Evolutionary conservation across 768 basidiomycete species (phyloP), one percentile per base, ranked within the genome.

Genomic region (Hirschioporus abietinus): DNA sequence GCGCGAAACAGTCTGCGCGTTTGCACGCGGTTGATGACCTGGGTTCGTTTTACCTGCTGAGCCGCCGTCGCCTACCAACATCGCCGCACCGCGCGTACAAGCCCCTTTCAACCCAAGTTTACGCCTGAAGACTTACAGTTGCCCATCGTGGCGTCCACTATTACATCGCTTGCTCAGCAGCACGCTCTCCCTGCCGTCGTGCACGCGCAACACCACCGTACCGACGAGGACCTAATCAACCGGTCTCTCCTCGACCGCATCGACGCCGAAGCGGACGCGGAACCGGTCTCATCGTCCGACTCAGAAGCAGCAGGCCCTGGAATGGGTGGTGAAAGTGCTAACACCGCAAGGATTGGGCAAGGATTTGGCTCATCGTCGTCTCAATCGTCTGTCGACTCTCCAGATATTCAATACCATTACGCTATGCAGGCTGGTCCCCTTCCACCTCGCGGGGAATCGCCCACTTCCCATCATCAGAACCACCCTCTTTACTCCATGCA

Each of bases 161-260:
- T 61, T 15, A 52, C 42, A 20, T 52, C 60, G 65, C 60, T 63
- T 52, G 60, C 67, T 65, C 61, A 67, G 35, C 25, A 65, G 66
- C 30, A 66, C 68, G 25, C 70, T 74, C 15, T 74, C 72, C 67
- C 74, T 57, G 72, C 76, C 68, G 67, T 66, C 64, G 71, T 66
- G 72, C 66, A 67, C 42, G 42, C 42, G 42, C 42, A 52, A 52
- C 42, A 52, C 69, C 71, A 64, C 36, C 65, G 67, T 57, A 71
- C 65, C 64, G 89, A 88, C 85, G 92, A 93, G 85, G 91, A 90
- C 78, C 88, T 88, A 73, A 92, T 93, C 75, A 93, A 93, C 81
- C 88, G 88, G 76, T 92, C 91, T 65, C 84, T 93, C 67, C 79
- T 93, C 71, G 92, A 91, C 77, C 90, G 88, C 58, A 84, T 94